Evolutionary conservation across 495 filamentous ascomycete species (phyloP).

Genomic region (Physcia stellaris): DNA sequence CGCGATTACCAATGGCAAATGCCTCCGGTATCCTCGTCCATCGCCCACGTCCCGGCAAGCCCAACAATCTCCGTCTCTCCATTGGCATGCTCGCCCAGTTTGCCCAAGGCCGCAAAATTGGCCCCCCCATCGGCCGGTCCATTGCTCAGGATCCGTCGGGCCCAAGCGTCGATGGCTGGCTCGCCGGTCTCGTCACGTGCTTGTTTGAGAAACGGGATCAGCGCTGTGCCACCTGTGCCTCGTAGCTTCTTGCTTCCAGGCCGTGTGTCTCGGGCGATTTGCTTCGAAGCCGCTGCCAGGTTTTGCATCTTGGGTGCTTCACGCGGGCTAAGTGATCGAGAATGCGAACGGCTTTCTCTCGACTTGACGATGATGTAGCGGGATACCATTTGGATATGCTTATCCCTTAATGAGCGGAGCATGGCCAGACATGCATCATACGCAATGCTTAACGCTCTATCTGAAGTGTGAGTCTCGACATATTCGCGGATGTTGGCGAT

Average conservation of each 20-base stretch:
- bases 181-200: constrained; percentile 92
- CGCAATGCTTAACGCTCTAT: constrained; percentile 57
- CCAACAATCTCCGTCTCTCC: constrained; percentile 59
- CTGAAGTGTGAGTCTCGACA: constrained; percentile 48
- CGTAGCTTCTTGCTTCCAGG: constrained; percentile 47
- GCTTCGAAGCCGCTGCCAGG: constrained; percentile 31
- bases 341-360: constrained; percentile 35
- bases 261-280: constrained; percentile 4
- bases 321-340: constrained; percentile 32
- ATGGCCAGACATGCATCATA: constrained; percentile 88
- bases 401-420: constrained; percentile 79
- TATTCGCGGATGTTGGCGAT: constrained; percentile 85
- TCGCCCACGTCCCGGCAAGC: constrained; percentile 71
- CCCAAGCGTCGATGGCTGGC: constrained; percentile 76
- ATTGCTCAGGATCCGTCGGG: constrained; percentile 55
- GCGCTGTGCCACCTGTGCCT: constrained; percentile 81
- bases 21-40: constrained; percentile 68
- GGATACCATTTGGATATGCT: constrained; percentile 91
- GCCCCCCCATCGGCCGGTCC: constrained; percentile 22
- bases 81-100: constrained; percentile 48
- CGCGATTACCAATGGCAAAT: constrained; percentile 54
- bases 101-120: constrained; percentile 38
- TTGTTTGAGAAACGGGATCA: constrained; percentile 91
- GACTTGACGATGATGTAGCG: constrained; percentile 82
- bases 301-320: constrained; percentile 37